Base-by-base conservation (phyloP, 352 stramenopile species). In the Thalassiosira delicatula region DNA sequence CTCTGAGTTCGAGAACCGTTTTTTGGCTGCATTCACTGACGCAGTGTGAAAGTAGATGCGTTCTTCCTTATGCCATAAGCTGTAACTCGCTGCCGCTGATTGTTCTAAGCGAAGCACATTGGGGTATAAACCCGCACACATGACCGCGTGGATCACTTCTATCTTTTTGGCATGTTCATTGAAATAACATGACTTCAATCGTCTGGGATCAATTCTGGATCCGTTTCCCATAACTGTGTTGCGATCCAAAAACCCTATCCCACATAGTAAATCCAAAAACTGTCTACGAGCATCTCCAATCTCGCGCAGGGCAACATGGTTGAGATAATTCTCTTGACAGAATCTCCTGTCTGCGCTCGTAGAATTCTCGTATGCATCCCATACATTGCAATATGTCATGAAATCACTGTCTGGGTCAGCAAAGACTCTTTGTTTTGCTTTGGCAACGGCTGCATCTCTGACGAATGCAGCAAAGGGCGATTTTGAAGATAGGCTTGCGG, bases 51-150 rank as follows among this genome's bases (percentile, higher is more conserved):
- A 92, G 42, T 85, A 70, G 9, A 94, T 42, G 0, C 73, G 33
- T 76, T 92, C 81, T 30, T 84, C 68, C 35, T 87, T 86, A 30
- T 91, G 79, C 53, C 44, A 90, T 9, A 93, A 32, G 23, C n/a
- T 74, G 49, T 76, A 78, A 25, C 66, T 49, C 42, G 56, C 60
- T 29, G 29, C 21, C 29, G 42, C 14, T 21, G 63, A 8, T 73
- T 85, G 59, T 59, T 83, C 62, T 30, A 90, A 46, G 33, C 76
- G 73, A 40, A 84, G 88, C 53, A 93, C 69, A 53, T 94, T 91
- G 1, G 90, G 88, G 74, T 91, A 93, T n/a, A 94, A 65, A 2
- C 90, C 90, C 29, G 90, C 84, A 75, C 51, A 86, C 49, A 92
- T 80, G n/a, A 91, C 79, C 25, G 81, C 63, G 70, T 93, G 69